A percentile compares a stretch with the other conserved stretches of the same genome.
These are phyloP conservation scores for Tubosaeta sp. DNA, from an alignment of 768 basidiomycete genomes.

Conservation along the genomic window DNA sequence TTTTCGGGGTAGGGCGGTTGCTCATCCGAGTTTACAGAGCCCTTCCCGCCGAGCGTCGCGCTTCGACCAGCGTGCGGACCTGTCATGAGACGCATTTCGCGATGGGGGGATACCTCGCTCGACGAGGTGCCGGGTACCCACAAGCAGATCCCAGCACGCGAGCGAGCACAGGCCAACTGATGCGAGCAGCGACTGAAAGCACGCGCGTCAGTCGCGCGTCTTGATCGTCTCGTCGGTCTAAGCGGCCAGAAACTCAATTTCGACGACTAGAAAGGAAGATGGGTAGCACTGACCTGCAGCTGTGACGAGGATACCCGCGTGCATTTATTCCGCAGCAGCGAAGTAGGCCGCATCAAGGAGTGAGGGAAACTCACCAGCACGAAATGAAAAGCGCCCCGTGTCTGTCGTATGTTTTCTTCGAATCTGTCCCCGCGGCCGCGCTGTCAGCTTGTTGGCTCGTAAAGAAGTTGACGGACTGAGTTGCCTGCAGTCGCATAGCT, in stretches of 20 bases:
- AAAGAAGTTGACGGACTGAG: slow-evolving; percentile 12
- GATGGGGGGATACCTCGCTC: neutral
- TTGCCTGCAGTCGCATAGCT: slow-evolving; percentile 7
- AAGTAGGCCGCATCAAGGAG: neutral
- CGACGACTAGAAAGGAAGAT: neutral
- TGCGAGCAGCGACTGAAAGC: neutral
- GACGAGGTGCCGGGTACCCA: neutral
- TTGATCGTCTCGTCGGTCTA: neutral
- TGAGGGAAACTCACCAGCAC: too few species aligned
- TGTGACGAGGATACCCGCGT: slow-evolving; percentile 12
- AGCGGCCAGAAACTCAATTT: neutral
- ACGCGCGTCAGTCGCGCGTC: neutral
- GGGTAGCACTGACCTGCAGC: slow-evolving; percentile 15
- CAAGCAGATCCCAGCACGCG: too few species aligned
- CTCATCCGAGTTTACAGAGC: slow-evolving; percentile 86
- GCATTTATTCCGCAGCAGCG: slow-evolving; percentile 11
- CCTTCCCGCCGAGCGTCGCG: slow-evolving; percentile 78
- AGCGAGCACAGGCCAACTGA: neutral
- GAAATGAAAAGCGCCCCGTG: slow-evolving; percentile 5
- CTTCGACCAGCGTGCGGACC: too few species aligned
- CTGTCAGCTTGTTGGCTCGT: slow-evolving; percentile 7
- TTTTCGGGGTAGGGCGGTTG: slow-evolving; percentile 68
- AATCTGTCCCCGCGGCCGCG: slow-evolving; percentile 9
- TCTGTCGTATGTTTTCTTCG: slow-evolving; percentile 15
- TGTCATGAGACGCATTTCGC: too few species aligned